Conservation (phyloP, 768 basidiomycete species). For the Phanerochaete sordida region DNA sequence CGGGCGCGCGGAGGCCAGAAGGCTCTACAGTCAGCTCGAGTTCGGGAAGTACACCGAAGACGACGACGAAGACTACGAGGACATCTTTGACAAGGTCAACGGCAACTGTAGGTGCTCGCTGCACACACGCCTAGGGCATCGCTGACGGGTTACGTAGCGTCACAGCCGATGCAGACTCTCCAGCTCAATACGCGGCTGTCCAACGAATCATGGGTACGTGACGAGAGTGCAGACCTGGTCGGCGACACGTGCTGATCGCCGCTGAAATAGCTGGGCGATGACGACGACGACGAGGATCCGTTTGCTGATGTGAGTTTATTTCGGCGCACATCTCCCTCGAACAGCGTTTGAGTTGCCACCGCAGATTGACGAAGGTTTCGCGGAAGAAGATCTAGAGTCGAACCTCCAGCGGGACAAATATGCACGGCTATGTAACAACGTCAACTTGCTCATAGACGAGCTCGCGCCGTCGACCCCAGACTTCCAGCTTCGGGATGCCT, state of each 20-base stretch:
- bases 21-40: constrained; percentile 53
- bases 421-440: constrained; percentile 76
- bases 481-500: constrained; percentile 78
- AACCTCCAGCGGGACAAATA: constrained; percentile 93
- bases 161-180: constrained; percentile 68
- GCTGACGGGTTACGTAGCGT: constrained; percentile 31
- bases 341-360: neutral
- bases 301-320: constrained; percentile 74
- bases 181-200: constrained; percentile 85
- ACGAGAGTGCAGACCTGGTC: too few relatives aligned
- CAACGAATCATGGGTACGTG: constrained; percentile 81
- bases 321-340: neutral
- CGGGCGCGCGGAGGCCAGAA: constrained; percentile 61
- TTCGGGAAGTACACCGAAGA: constrained; percentile 86
- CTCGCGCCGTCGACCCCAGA: constrained; percentile 80
- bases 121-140: constrained; percentile 3
- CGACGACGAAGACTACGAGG: constrained; percentile 92
- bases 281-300: constrained; percentile 91
- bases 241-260: neutral
- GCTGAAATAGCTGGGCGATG: constrained; percentile 62
- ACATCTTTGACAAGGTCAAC: constrained; percentile 82
- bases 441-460: constrained; percentile 84
- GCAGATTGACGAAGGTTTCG: constrained; percentile 90
- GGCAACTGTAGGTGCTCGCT: constrained; percentile 50
- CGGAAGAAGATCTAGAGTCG: constrained; percentile 87